Evolutionary conservation across 768 basidiomycete species (phyloP).

Genomic region (Lactarius hatsudake): DNA sequence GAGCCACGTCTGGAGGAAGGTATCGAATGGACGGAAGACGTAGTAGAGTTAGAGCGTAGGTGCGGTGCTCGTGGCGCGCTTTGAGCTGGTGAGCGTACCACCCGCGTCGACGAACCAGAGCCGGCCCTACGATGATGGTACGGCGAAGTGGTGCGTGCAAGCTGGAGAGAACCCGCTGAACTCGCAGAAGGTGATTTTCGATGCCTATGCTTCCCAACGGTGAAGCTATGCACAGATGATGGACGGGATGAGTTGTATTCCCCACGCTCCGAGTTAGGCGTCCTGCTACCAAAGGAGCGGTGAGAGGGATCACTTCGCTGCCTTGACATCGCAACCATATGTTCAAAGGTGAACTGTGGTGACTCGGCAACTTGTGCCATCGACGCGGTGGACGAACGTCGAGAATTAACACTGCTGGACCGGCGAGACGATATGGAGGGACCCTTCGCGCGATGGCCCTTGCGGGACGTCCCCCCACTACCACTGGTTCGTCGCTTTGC

Average conservation of each 20-base stretch:
- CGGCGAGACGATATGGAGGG: constrained; percentile 78
- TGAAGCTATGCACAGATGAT: constrained; percentile 81
- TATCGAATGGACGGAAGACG: constrained; percentile 76
- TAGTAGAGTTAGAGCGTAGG: constrained; percentile 67
- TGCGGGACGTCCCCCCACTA: constrained; percentile 31
- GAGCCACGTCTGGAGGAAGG: constrained; percentile 76
- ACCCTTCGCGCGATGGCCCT: constrained; percentile 58
- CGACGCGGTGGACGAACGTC: constrained; percentile 60
- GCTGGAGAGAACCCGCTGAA: constrained; percentile 64
- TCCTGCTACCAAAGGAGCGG: constrained; percentile 73
- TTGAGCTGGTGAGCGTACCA: constrained; percentile 56
- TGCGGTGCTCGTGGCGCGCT: constrained; percentile 50
- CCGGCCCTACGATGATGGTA: constrained; percentile 78
- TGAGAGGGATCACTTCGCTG: constrained; percentile 54
- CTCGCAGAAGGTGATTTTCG: constrained; percentile 74
- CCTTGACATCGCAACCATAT: constrained; percentile 42
- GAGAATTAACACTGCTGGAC: constrained; percentile 89
- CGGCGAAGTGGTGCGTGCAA: constrained; percentile 66
- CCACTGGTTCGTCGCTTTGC: constrained; percentile 51
- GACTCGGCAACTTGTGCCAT: constrained; percentile 51
- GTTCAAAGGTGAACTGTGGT: constrained; percentile 41
- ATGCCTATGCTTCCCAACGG: constrained; percentile 55
- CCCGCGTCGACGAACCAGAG: constrained; percentile 80
- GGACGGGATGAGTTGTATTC: constrained; percentile 71
- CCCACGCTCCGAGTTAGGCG: constrained; percentile 84